phyloP scores from a whole-genome alignment of 257 asterid genomes.

The Solanum lignicaule region DNA sequence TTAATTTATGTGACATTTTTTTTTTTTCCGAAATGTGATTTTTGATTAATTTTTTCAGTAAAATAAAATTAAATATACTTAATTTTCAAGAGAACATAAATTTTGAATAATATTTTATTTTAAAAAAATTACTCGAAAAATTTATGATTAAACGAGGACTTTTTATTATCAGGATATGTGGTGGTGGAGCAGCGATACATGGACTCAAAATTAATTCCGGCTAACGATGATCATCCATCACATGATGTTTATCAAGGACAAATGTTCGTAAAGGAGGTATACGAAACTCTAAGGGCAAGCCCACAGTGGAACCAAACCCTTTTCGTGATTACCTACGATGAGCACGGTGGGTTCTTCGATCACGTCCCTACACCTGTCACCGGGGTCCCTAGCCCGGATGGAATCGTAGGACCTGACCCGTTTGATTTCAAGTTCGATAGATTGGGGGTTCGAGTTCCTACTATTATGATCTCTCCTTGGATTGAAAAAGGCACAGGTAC shows the following conservation, averaged over 20 bases:
- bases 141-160: neutral
- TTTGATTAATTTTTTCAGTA: neutral
- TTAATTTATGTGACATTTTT: neutral
- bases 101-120: too few species aligned
- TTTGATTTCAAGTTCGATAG: constrained; percentile 58
- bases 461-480: constrained; percentile 70
- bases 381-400: constrained; percentile 83
- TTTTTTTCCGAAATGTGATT: accelerated
- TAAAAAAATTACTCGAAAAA: too few species aligned
- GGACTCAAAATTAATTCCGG: constrained; percentile 58
- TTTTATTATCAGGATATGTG: constrained; percentile 18
- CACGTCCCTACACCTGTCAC: constrained; percentile 62
- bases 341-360: constrained; percentile 87
- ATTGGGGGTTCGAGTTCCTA: constrained; percentile 80
- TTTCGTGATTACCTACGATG: constrained; percentile 69
- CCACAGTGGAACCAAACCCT: constrained; percentile 84
- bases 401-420: constrained; percentile 66
- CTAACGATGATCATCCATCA: constrained; percentile 86
- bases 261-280: constrained; percentile 85
- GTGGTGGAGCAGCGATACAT: constrained; percentile 89
- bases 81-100: too few species aligned
- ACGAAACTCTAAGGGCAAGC: constrained; percentile 64
- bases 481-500: constrained; percentile 63
- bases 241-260: constrained; percentile 86
- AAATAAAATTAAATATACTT: too few species aligned